Conservation (phyloP, 306 rosid genomes). For the Cajanus cajan region DNA sequence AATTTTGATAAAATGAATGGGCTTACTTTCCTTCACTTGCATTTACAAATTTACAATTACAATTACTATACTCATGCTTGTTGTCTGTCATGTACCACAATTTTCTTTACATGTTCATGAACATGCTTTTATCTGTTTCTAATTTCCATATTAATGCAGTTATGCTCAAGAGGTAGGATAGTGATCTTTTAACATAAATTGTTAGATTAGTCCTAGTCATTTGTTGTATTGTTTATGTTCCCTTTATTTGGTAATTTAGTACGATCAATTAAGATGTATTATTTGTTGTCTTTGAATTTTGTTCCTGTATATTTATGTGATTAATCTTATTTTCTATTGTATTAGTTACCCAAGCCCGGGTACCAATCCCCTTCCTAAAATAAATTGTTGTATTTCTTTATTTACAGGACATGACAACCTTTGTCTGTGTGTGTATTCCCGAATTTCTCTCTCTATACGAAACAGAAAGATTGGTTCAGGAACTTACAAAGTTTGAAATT, state of each 20-base stretch:
- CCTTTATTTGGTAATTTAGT: background rate
- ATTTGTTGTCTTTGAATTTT: background rate
- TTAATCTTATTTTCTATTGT: background rate
- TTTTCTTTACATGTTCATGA: background rate
- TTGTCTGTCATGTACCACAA: background rate
- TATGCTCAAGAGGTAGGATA: background rate
- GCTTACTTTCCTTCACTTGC: background rate
- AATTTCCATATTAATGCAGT: background rate
- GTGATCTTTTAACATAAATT: background rate
- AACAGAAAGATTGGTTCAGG: conserved; percentile 98
- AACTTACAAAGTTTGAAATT: conserved; percentile 90
- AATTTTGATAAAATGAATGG: conserved; percentile 10
- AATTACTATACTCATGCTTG: background rate
- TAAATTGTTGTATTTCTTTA: conserved; percentile 26
- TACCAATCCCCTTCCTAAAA: conserved; percentile 7
- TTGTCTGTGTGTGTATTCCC: conserved; percentile 96
- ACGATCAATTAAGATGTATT: background rate
- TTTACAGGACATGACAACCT: conserved; percentile 95
- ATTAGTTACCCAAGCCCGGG: background rate
- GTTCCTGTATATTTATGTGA: background rate
- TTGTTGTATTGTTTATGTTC: background rate
- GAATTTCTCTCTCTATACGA: conserved; percentile 97
- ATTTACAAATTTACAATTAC: too few species aligned
- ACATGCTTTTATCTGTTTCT: background rate
- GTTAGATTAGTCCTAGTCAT: background rate